These are phyloP conservation scores for Circinella umbellata DNA, from an alignment of 371 early-diverging fungal genomes.

Conservation along the genomic window DNA sequence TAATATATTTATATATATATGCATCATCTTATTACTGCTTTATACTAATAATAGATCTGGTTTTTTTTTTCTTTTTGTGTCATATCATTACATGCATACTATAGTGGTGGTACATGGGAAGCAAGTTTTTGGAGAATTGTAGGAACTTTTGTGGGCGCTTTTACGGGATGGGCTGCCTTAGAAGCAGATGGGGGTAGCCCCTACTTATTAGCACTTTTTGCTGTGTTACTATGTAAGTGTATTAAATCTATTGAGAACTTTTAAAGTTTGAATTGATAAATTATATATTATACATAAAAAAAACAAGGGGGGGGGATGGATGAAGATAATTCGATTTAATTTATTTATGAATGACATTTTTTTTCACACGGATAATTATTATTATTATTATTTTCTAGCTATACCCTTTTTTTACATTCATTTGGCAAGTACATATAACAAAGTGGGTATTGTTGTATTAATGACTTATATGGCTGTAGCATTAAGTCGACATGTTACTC, in stretches of 20 bases:
- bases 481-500: constrained; percentile 36
- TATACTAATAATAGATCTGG: not conserved
- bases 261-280: too few relatives aligned
- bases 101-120: constrained; percentile 58
- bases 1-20: constrained; percentile 17
- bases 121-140: constrained; percentile 61
- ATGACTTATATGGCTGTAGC: constrained; percentile 52
- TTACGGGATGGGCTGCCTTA: constrained; percentile 56
- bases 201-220: constrained; percentile 58
- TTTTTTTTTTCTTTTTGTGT: too few relatives aligned
- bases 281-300: too few relatives aligned
- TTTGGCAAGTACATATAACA: constrained; percentile 48
- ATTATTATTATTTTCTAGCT: constrained; percentile 35
- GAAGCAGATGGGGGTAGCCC: constrained; percentile 53
- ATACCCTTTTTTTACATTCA: constrained; percentile 53
- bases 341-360: not conserved
- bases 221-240: constrained; percentile 53
- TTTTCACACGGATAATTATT: not conserved
- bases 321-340: not conserved
- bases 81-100: too few relatives aligned
- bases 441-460: constrained; percentile 49
- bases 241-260: too few relatives aligned
- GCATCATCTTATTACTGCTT: not conserved
- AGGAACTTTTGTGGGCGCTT: constrained; percentile 58
- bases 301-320: too few relatives aligned